Conservation (phyloP, 495 filamentous ascomycete species). For the Talaromyces adpressus region DNA sequence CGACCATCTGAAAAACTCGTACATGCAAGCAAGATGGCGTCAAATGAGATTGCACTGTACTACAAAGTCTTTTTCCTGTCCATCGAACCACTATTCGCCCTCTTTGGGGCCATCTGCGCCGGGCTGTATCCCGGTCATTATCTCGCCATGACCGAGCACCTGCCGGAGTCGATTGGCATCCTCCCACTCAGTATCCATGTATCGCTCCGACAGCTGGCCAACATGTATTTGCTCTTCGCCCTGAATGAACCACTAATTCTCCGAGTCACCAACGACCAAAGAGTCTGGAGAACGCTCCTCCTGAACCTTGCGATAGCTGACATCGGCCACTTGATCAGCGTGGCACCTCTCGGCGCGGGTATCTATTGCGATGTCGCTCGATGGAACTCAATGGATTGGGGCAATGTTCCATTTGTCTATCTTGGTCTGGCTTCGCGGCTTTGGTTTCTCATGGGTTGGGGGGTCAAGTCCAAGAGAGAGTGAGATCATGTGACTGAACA, state of each 20-base stretch:
- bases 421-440: conserved; percentile 43
- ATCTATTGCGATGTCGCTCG: conserved; percentile 48
- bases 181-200: conserved; percentile 32
- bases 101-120: conserved; percentile 58
- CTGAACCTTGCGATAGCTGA: conserved; percentile 58
- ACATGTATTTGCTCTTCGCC: conserved; percentile 44
- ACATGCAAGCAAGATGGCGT: not conserved
- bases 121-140: conserved; percentile 49
- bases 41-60: conserved; percentile 5
- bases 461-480: conserved; percentile 18
- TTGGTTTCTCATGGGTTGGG: conserved; percentile 47
- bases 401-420: conserved; percentile 58
- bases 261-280: conserved; percentile 50
- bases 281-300: conserved; percentile 58
- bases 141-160: conserved; percentile 47
- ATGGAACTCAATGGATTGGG: conserved; percentile 63
- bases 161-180: conserved; percentile 30
- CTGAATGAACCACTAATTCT: conserved; percentile 64
- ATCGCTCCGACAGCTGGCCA: conserved; percentile 23
- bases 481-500: conserved; percentile 1
- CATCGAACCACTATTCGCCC: conserved; percentile 59
- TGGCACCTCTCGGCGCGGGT: conserved; percentile 38
- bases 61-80: conserved; percentile 61
- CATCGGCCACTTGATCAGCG: conserved; percentile 57
- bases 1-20: not conserved